A percentile compares a stretch with the other conserved stretches of the same genome.
Evolutionary conservation across 169 alveolate genomes (phyloP).

Genomic region (Eimeria maxima): DNA sequence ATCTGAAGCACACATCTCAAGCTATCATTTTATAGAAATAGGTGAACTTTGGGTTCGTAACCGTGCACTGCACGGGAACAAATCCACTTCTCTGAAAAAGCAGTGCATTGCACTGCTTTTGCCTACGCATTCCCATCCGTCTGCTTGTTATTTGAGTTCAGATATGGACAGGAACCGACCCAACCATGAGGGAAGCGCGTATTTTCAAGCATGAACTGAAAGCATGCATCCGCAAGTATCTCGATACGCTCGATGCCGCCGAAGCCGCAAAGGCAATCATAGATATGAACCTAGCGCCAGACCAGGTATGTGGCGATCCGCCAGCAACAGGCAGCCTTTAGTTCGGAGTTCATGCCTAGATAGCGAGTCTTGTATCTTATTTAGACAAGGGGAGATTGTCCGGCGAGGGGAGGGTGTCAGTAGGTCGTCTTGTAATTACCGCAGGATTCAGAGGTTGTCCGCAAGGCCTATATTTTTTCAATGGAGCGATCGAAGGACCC

Average conservation of each 20-base stretch:
- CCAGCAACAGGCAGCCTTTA: background rate
- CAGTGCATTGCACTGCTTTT: background rate
- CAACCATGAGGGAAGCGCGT: conserved; percentile 71
- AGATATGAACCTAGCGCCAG: conserved; percentile 77
- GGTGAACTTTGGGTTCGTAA: background rate
- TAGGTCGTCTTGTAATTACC: conserved; percentile 2
- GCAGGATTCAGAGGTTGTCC: conserved; percentile 78
- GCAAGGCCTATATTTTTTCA: conserved; percentile 64
- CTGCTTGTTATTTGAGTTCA: conserved; percentile 18
- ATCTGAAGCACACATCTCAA: background rate
- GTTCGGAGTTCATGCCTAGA: background rate
- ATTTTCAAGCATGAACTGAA: conserved; percentile 66
- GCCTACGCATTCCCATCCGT: background rate
- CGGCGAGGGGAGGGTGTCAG: background rate
- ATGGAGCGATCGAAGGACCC: conserved; percentile 77
- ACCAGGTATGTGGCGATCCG: conserved; percentile 54
- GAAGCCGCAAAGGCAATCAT: conserved; percentile 61
- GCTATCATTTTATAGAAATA: no score
- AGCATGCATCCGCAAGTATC: conserved; percentile 76
- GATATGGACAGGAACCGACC: conserved; percentile 83
- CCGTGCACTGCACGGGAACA: background rate
- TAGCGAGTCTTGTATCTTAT: background rate
- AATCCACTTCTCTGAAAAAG: background rate
- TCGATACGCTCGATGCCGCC: conserved; percentile 67
- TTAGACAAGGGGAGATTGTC: background rate